Evolutionary conservation across 1,284 basidiomycete species (phyloP).

Genomic region (Rhizoctonia solani): DNA sequence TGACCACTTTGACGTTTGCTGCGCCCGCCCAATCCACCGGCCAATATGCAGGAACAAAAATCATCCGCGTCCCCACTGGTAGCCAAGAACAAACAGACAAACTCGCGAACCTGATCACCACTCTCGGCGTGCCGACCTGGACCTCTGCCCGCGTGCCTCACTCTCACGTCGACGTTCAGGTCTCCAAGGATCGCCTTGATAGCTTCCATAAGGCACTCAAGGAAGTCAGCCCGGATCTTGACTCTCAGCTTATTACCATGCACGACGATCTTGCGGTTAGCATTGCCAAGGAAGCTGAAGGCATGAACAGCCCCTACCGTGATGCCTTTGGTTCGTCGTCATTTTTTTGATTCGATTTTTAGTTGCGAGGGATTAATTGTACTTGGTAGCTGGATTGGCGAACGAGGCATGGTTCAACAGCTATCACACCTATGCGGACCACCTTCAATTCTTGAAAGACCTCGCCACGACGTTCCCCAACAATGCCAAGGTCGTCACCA

Average conservation of each 20-base stretch:
- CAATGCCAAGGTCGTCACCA: slow-evolving; percentile 31
- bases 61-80: slow-evolving; percentile 17
- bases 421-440: slow-evolving; percentile 25
- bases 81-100: slow-evolving; percentile 10
- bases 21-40: background rate
- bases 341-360: background rate
- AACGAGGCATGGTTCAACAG: slow-evolving; percentile 31
- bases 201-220: slow-evolving; percentile 4
- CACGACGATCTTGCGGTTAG: slow-evolving; percentile 13
- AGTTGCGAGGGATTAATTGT: background rate
- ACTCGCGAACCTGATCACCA: slow-evolving; percentile 2
- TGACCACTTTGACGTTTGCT: background rate
- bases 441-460: slow-evolving; percentile 12
- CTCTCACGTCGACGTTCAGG: slow-evolving; percentile 25
- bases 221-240: background rate
- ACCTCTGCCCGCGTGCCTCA: slow-evolving; percentile 2
- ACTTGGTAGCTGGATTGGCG: slow-evolving; percentile 4
- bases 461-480: slow-evolving; percentile 12
- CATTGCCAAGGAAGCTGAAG: slow-evolving; percentile 22
- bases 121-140: slow-evolving; percentile 16
- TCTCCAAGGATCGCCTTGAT: slow-evolving; percentile 6
- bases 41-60: slow-evolving; percentile 7
- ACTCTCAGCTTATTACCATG: slow-evolving; percentile 21
- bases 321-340: slow-evolving; percentile 8
- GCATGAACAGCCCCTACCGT: slow-evolving; percentile 5